A percentile compares a stretch with the other conserved stretches of the same genome.
These are phyloP conservation scores for Neurospora hispaniola DNA, from an alignment of 495 filamentous ascomycete species.

Conservation along the genomic window DNA sequence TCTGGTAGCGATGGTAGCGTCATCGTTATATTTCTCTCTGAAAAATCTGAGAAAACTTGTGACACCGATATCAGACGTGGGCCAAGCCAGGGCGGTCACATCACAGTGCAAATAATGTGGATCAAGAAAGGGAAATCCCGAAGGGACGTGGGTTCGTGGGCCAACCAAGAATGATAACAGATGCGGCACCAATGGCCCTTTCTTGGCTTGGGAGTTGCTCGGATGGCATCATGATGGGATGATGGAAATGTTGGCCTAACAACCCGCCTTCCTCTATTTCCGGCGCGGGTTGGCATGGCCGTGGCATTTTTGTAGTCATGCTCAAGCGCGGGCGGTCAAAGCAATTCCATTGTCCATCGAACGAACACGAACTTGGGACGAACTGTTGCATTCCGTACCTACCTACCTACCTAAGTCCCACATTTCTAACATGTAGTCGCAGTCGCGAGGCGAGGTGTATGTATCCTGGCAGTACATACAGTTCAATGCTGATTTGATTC, in stretches of 20 bases:
- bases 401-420: background rate
- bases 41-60: background rate
- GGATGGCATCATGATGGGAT: background rate
- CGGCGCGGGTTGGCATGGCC: background rate
- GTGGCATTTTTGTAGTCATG: background rate
- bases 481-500: no score
- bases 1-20: background rate
- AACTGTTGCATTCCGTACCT: background rate
- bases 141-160: constrained; percentile 7
- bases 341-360: background rate
- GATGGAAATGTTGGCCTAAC: background rate
- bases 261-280: background rate
- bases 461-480: background rate
- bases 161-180: constrained; percentile 5
- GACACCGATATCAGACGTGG: background rate
- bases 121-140: constrained; percentile 10
- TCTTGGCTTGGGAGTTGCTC: background rate
- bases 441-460: background rate
- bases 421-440: background rate
- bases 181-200: background rate
- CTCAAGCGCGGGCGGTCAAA: background rate
- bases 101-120: background rate
- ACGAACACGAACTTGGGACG: background rate
- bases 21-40: background rate
- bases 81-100: background rate